phyloP scores from a whole-genome alignment of 208 protist genomes.

The Chromosphaera perkinsii region DNA sequence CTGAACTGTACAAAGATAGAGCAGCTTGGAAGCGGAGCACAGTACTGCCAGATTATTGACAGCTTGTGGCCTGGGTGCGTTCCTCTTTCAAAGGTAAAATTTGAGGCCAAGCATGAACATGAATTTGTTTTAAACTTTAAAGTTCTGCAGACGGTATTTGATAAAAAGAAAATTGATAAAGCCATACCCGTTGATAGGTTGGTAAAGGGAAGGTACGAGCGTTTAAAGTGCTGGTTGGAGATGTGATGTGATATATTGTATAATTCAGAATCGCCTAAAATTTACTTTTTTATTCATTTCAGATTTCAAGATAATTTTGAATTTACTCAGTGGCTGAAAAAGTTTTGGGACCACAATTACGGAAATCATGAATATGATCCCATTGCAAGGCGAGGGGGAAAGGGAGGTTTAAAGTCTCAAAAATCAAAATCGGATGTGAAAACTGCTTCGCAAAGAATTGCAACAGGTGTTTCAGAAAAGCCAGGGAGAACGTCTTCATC shows the following conservation, averaged over 20 bases:
- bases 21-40: constrained; percentile 57
- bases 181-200: constrained; percentile 74
- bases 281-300: no score
- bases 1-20: no score
- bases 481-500: no score
- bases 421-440: no score
- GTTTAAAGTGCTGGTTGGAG: no score
- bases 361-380: no score
- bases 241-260: no score
- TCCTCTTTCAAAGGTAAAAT: constrained; percentile 68
- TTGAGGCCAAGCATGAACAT: constrained; percentile 84
- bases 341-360: constrained; percentile 19
- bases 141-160: constrained; percentile 79
- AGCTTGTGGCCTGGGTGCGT: constrained; percentile 70
- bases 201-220: constrained; percentile 82
- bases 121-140: constrained; percentile 91
- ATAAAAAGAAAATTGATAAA: constrained; percentile 73
- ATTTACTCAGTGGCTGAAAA: constrained; percentile 89
- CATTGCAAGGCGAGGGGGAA: no score
- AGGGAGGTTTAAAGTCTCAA: no score
- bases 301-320: constrained; percentile 92
- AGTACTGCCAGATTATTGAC: constrained; percentile 84
- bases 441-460: no score
- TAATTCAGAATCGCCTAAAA: no score
- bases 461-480: no score